Evolutionary conservation across 2,329 filamentous ascomycete species (phyloP), one percentile per base, ranked within the genome.

Genomic region (Aspergillus ibericus): DNA sequence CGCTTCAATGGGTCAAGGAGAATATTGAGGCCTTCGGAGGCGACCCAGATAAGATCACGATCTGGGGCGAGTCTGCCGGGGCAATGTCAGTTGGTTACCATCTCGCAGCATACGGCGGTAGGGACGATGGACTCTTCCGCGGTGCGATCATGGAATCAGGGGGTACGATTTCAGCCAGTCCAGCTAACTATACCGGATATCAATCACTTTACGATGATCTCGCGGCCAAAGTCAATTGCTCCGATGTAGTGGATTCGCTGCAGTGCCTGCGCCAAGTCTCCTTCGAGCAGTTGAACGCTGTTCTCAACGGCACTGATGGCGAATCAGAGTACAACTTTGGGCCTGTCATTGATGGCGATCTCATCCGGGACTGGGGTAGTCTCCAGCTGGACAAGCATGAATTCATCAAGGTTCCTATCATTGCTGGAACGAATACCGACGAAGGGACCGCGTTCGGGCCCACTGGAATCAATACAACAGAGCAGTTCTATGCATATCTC

Each of bases 381-480:
- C 70, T 80, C 7, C 83, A 87, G 63, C 75, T 90, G 5, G 73
- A 76, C 1, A 70, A 79, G 5, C 86, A 86, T 48, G 80, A 81
- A 16, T 89, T 89, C 62, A 82, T 88, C 56, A 80, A 84, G 53
- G 84, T 90, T 0, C 85, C 87, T 1, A 81, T 89, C 40, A 78
- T 91, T 6, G 76, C 81, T 34, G 88, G 88, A 6, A 82, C 81
- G 35, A 90, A 89, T 70, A 82, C 82, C 1, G 88, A 90, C 64
- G 88, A 91, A 69, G 88, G 86, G 2, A 82, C 82, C 0, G 75
- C 77, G 1, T 88, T 88, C 65, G 81, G 78, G 0, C 78, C 80
- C 10, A 69, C 60, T 5, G 82, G 80, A 15, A 81, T 88, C 60
- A 82, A 87, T 67, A 84, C 81, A 1, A 82, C 78, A 10, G 78